Percentiles rank a stretch among this genome's conserved stretches.
Conservation (phyloP, 108 stramenopile genomes). For the Fragilariopsis cylindrus region DNA sequence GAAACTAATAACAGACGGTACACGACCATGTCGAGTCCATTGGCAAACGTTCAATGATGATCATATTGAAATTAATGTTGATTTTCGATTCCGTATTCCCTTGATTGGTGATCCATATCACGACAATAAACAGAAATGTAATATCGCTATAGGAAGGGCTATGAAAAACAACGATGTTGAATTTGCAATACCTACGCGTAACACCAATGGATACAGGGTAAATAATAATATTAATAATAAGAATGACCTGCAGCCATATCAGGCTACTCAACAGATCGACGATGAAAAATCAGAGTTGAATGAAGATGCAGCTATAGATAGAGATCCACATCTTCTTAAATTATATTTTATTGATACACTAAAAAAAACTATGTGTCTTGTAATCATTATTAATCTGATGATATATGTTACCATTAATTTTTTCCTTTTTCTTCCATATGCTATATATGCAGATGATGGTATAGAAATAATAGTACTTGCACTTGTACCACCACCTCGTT, state of each 20-base stretch:
- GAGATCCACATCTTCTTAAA: no score
- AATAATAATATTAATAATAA: no score
- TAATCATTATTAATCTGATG: no score
- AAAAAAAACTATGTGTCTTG: no score
- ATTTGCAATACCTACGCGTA: constrained; percentile 15
- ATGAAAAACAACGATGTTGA: constrained; percentile 43
- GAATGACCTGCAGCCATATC: no score
- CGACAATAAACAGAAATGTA: constrained; percentile 47
- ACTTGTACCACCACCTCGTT: background rate
- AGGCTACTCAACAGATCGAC: no score
- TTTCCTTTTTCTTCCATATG: background rate
- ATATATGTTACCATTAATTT: no score
- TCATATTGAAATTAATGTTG: constrained; percentile 51
- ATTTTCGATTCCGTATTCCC: constrained; percentile 45
- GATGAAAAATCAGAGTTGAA: no score
- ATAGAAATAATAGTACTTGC: background rate
- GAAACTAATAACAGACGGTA: constrained; percentile 58
- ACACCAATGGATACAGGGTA: no score
- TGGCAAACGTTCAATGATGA: constrained; percentile 48
- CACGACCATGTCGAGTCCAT: constrained; percentile 54
- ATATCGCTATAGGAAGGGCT: constrained; percentile 57
- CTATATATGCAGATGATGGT: background rate
- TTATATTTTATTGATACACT: no score
- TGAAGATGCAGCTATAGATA: no score
- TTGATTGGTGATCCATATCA: constrained; percentile 50